phyloP scores from a whole-genome alignment of 2,329 filamentous ascomycete species.

The Phialophora chinensis region DNA sequence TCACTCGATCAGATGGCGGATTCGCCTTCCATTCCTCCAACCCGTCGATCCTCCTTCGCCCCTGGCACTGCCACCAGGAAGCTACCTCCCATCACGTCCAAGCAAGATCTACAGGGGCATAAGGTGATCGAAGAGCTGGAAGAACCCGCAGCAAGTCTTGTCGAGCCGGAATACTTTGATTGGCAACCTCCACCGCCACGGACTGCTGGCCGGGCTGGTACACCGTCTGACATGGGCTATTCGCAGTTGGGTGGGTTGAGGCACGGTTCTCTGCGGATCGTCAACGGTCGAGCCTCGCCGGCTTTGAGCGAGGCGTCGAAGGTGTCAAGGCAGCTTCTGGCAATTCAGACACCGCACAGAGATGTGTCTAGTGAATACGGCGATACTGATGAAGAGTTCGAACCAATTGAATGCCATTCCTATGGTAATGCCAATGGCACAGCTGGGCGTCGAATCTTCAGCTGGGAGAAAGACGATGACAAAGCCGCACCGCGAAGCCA shows the following conservation, averaged over 20 bases:
- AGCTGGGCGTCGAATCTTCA: slow-evolving; percentile 19
- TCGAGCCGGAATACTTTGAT: slow-evolving; percentile 21
- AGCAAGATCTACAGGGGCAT: slow-evolving; percentile 17
- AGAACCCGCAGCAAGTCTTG: slow-evolving; percentile 5
- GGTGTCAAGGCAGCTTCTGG: slow-evolving; percentile 30
- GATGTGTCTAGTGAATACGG: slow-evolving; percentile 38
- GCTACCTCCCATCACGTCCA: slow-evolving; percentile 2
- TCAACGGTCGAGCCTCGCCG: slow-evolving; percentile 40
- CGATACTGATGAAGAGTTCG: slow-evolving; percentile 31
- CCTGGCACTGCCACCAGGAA: slow-evolving; percentile 39
- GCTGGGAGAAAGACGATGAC: slow-evolving; percentile 28
- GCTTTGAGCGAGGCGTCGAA: slow-evolving; percentile 39
- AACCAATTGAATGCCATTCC: neutral
- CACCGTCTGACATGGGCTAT: slow-evolving; percentile 38
- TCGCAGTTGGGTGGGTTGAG: slow-evolving; percentile 36
- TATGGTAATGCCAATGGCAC: neutral
- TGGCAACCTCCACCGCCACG: slow-evolving; percentile 33
- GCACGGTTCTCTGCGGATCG: slow-evolving; percentile 38
- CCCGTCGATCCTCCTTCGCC: slow-evolving; percentile 36
- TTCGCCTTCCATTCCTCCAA: slow-evolving; percentile 31
- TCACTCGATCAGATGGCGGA: slow-evolving; percentile 32
- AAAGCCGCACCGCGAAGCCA: neutral
- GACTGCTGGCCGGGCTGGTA: slow-evolving; percentile 33
- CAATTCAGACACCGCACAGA: slow-evolving; percentile 22
- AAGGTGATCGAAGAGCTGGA: slow-evolving; percentile 19